Base-by-base conservation (phyloP, 2,329 filamentous ascomycete species). In the Trichoderma aggressivum region DNA sequence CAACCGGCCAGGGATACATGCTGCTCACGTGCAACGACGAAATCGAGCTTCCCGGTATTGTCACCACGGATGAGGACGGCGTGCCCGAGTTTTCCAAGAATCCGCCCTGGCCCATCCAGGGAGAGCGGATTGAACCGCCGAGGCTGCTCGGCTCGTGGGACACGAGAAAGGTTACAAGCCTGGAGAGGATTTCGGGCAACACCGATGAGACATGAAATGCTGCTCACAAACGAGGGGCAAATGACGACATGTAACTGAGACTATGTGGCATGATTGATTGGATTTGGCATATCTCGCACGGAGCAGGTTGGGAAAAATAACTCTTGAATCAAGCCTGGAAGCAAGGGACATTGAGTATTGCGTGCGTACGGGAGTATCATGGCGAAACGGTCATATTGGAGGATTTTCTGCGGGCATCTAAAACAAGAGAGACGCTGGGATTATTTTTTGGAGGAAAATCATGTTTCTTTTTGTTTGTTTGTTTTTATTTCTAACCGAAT, bases 111-210 rank as follows among this genome's bases (percentile, higher is more conserved):
- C 67, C 71, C 3, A 18, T 11, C 18, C 8, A 30, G 21, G 71
- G 71, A 26, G 71, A 72, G 67, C 39, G 39, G 5, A 53, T 72
- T n/a, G 71, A 72, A 14, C 71, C 71, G 16, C 71, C 71, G 55
- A 70, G 71, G 18, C 24, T 72, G 24, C 61, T 67, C 18, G 50
- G 39, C 16, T 47, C 63, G 67, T 72, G 71, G 71, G 67, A 72
- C 24, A 63, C 66, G 16, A 56, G 71, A 34, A 47, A 61, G 14
- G 61, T 66, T 61, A 66, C 56, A 61, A 72, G 71, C 39, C 32
- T 72, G 55, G 43, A 70, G 58, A 59, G 18, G 47, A 63, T 70
- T 47, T 43, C 36, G 6, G 26, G 34, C 24, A 34, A 4, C 26
- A 28, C 24, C 8, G 26, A 4, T 56, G 32, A 28, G 50, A 14